Evolutionary conservation across 2,329 filamentous ascomycete species (phyloP), one percentile per base, ranked within the genome.

Genomic region (Pestalotiopsis sp.): DNA sequence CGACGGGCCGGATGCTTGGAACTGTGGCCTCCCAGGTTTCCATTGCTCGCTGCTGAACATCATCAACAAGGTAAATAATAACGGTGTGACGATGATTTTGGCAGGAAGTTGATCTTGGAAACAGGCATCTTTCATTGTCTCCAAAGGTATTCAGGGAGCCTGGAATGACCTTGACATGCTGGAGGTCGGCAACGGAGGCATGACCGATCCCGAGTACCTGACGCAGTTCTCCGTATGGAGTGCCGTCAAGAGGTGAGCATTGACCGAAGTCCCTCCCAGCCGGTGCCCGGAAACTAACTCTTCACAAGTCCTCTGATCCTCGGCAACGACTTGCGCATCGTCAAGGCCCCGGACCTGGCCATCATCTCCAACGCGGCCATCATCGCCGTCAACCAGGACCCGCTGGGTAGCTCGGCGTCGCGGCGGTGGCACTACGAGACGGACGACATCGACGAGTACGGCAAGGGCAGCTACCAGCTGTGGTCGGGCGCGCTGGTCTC

Each of bases 381-480:
- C 57, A 82, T 83, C 38, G 81, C 80, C n/a, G 73, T 83, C 3
- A 83, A 78, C 66, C 81, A 83, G 72, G 82, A 83, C 68, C 75
- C 78, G 0, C 70, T 73, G 7, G 79, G 82, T 4, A 77, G 73
- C 36, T 79, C 80, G 7, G 84, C 82, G 3, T 74, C 79, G 23
- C 80, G 85, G 11, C 78, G 80, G 45, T 86, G 84, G 81, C 12
- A 20, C 13, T 61, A 62, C 13, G 66, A 67, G 39, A 63, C 27
- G 17, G 58, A 52, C 31, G 66, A 61, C 56, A 57, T 62, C 23
- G 81, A 84, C 68, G 76, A 79, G 41, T 81, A 80, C 70, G 83
- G 82, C 60, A 72, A 80, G 25, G 82, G 83, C 49, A 82, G 85
- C 63, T 82, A 85, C 57, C 82, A 84, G 64, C 77, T 88, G 66